A percentile compares a stretch with the other conserved stretches of the same genome.
These are phyloP conservation scores for Clathrospora elynae DNA, from an alignment of 2,329 filamentous ascomycete genomes.

Conservation along the genomic window DNA sequence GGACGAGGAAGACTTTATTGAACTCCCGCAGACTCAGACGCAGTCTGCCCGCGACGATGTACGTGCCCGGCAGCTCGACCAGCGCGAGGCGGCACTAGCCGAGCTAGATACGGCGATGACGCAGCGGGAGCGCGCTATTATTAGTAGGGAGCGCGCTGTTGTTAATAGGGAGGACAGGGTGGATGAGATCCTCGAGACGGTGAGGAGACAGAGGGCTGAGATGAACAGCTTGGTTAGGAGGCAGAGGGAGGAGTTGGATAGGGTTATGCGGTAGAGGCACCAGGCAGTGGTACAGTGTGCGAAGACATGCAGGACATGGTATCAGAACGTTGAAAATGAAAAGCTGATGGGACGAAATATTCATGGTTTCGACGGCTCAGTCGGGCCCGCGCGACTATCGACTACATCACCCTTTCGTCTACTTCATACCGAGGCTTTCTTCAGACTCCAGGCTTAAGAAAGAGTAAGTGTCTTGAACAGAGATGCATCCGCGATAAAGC, in stretches of 20 bases:
- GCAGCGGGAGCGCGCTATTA: neutral
- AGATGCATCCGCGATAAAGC: no score
- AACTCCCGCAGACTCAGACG: neutral
- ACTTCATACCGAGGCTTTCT: no score
- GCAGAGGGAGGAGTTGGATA: slow-evolving; percentile 7
- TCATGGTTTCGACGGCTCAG: no score
- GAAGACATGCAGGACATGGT: no score
- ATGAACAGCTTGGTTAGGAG: slow-evolving; percentile 5
- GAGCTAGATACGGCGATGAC: neutral
- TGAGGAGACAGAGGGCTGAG: slow-evolving; percentile 10
- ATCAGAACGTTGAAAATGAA: no score
- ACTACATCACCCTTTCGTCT: no score
- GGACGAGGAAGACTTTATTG: no score
- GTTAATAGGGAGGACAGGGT: neutral
- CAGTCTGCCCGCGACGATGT: neutral
- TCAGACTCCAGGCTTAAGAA: no score
- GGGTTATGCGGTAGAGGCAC: neutral
- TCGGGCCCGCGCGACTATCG: no score
- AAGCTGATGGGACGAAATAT: no score
- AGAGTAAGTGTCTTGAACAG: no score
- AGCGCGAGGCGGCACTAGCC: neutral
- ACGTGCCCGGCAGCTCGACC: neutral
- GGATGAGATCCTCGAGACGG: neutral
- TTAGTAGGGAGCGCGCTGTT: neutral
- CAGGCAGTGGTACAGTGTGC: neutral